phyloP scores from a whole-genome alignment of 208 protist genomes.

The Trypanosoma platydactyli region DNA sequence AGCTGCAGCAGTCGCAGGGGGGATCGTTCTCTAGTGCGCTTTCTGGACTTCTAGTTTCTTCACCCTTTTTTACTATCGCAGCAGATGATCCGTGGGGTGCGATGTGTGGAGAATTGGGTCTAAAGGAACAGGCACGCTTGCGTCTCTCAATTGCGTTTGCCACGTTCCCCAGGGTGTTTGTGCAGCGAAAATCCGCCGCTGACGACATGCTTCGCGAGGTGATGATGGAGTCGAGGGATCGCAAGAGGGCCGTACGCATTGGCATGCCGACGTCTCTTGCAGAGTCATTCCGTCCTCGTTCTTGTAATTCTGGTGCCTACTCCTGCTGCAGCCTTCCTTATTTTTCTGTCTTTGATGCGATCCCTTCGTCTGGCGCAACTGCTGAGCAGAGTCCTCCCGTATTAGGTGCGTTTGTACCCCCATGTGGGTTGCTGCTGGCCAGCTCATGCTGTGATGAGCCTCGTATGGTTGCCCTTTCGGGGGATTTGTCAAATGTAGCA shows the following conservation, averaged over 20 bases:
- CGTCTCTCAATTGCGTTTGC: constrained; percentile 25
- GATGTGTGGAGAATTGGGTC: neutral
- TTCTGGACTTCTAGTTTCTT: neutral
- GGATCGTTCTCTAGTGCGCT: neutral
- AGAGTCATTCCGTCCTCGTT: neutral
- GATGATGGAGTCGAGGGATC: constrained; percentile 27
- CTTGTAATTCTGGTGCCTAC: neutral
- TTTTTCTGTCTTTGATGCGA: constrained; percentile 23
- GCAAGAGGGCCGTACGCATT: constrained; percentile 6
- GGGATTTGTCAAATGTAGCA: constrained; percentile 33
- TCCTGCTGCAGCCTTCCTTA: constrained; percentile 12
- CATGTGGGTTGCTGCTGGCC: constrained; percentile 21
- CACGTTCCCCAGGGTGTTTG: constrained; percentile 22
- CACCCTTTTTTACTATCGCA: neutral
- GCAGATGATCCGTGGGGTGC: constrained; percentile 5
- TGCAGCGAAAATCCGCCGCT: constrained; percentile 13
- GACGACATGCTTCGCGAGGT: constrained; percentile 9
- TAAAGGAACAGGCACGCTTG: constrained; percentile 14
- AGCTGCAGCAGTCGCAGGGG: constrained; percentile 3
- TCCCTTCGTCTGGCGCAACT: neutral
- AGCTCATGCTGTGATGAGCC: constrained; percentile 21
- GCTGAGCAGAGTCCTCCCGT: neutral
- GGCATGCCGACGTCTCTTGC: constrained; percentile 7
- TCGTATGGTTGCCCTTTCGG: constrained; percentile 7
- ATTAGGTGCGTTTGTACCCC: constrained; percentile 23